Evolutionary conservation across 2,329 filamentous ascomycete genomes (phyloP), one percentile per base, ranked within the genome.

Genomic region (Sclerotinia spermophila): DNA sequence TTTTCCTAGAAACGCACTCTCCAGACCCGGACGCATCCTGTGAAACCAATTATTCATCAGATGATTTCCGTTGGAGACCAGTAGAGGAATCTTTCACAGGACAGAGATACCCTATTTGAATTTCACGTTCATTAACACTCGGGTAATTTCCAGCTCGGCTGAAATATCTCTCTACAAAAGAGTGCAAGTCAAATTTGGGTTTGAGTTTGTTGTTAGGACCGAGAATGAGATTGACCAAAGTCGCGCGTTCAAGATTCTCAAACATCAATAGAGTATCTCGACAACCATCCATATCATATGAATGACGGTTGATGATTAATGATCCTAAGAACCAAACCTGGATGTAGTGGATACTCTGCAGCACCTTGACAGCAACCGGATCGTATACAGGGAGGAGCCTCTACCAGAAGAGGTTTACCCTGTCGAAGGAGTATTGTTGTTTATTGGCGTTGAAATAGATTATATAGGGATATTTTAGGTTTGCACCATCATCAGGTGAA

Each of bases 231-330:
- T n/a, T n/a, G n/a, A n/a, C n/a, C n/a, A n/a, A n/a, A n/a, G n/a
- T n/a, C 45, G n/a, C 45, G 0, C 4, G 2, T 48, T 55, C 27
- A 21, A 55, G 53, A 21, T 33, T 33, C 17, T 55, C 19, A 21
- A 55, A 55, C 8, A 10, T 55, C 17, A 8, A 1, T 21, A 55
- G 27, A 1, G 53, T 15, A 30, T 55, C 30, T 6, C 15, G 27
- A 33, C 53, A 55, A 1, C 6, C 1, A 7, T 55, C 27, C 5
- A 33, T 3, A 2, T 33, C 30, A 8, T 30, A 55, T 4, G 27
- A 33, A 21, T 11, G 3, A 3, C 1, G 30, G 3, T 55, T 5
- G 7, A 27, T 33, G 27, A 1, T 3, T 1, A 1, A 3, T 5
- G 7, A 33, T 33, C 27, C 27, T 10, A 8, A 3, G 27, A 30